A percentile compares a stretch with the other conserved stretches of the same genome.
These are phyloP conservation scores for Solanum hybrid DNA, from an alignment of 305 asterid species.

Conservation along the genomic window DNA sequence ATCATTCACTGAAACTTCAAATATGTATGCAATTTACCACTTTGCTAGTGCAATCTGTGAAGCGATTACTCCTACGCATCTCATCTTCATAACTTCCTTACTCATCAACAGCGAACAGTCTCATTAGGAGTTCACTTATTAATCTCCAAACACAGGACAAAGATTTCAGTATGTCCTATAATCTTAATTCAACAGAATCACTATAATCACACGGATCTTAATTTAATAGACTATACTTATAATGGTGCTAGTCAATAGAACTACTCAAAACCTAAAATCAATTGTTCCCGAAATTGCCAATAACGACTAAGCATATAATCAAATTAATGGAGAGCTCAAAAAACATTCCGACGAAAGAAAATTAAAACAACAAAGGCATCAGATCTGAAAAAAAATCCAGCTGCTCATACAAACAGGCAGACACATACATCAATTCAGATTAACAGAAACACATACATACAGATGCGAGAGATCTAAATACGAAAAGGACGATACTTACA, in stretches of 20 bases:
- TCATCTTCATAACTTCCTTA: not conserved
- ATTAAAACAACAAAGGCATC: not conserved
- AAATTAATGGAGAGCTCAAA: not conserved
- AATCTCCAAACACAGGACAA: not conserved
- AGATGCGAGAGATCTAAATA: not conserved
- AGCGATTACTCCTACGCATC: not conserved
- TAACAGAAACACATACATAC: not conserved
- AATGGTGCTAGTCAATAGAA: not conserved
- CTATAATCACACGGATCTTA: not conserved
- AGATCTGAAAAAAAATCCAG: conserved; percentile 12
- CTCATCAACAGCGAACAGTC: not conserved
- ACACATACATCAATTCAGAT: not conserved
- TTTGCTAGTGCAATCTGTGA: not conserved
- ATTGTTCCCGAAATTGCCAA: not conserved
- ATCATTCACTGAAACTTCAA: not conserved
- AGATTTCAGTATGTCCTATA: not conserved
- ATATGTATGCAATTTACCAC: not conserved
- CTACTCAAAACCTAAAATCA: not conserved
- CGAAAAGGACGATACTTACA: conserved; percentile 6
- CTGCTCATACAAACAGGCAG: not conserved
- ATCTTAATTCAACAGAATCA: not conserved
- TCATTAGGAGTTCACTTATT: not conserved
- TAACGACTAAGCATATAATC: not conserved
- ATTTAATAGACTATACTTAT: not conserved
- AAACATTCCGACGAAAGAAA: not conserved